Evolutionary conservation across 371 early-diverging fungal genomes (phyloP), one percentile per base, ranked within the genome.

Genomic region (Mucor sp.): DNA sequence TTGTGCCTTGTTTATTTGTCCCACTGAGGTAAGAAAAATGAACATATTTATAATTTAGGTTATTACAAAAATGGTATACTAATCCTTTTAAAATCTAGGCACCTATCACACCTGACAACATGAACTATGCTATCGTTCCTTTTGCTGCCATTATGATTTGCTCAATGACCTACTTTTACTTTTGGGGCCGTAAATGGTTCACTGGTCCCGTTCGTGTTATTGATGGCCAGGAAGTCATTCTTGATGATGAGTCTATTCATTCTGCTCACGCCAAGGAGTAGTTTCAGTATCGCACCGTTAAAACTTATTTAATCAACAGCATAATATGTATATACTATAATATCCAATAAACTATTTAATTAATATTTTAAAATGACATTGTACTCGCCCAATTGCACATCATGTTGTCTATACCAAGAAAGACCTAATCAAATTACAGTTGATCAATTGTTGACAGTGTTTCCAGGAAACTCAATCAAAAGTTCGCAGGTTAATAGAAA

Each of bases 171-270:
- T 74, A 81, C 55, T 85, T 78, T 74, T 74, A 74, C 60, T 57
- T 85, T 44, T 83, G 80, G 67, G 83, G 80, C 4, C 80, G 82
- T 32, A 69, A 85, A 27, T 85, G 85, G 83, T 82, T 82, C 39
- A 80, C 75, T 17, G 80, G 83, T 23, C 80, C 83, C 37, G 80
- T 82, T 14, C 78, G 80, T 58, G 62, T 78, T 3, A 67, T 82
- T 11, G 75, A 82, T 60, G 80, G 83, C 12, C 59, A 82, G 56
- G 65, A 80, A 60, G 75, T 82, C 27, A 73, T 80, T n/a, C 66
- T 82, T 11, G 82, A 82, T 27, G 64, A 69, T 27, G 90, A 92
- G 63, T 89, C 89, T 65, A 92, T 97, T 27, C 37, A 50, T 39
- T 63, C 63, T 11, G 17, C 37, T 19, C 37, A 53, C 14, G 15